These are phyloP conservation scores for Coemansia sp. DNA, from an alignment of 192 early-diverging fungal genomes.

Conservation along the genomic window DNA sequence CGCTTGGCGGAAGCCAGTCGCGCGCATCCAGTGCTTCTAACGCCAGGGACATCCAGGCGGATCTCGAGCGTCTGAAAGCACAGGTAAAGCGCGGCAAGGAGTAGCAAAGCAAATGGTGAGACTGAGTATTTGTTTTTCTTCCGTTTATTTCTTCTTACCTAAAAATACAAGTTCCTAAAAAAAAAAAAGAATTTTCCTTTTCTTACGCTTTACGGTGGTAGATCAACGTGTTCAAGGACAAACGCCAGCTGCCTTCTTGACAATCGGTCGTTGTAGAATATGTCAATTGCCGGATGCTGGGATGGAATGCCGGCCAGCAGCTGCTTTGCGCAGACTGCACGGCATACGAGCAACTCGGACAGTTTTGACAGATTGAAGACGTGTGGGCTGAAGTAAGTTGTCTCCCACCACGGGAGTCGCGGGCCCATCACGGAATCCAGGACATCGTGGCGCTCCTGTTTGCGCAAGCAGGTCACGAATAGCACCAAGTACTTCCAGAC, in stretches of 20 bases:
- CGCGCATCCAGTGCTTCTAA: slow-evolving; percentile 10
- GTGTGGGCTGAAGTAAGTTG: slow-evolving; percentile 18
- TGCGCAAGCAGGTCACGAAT: neutral
- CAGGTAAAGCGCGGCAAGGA: slow-evolving; percentile 49
- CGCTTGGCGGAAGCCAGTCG: slow-evolving; percentile 21
- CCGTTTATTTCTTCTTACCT: neutral
- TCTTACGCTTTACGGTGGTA: neutral
- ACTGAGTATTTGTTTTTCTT: neutral
- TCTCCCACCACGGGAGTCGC: slow-evolving; percentile 35
- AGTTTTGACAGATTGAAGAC: neutral
- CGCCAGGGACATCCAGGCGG: slow-evolving; percentile 47
- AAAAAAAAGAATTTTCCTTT: neutral
- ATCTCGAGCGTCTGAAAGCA: slow-evolving; percentile 50
- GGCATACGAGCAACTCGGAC: slow-evolving; percentile 14
- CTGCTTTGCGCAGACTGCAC: slow-evolving; percentile 31
- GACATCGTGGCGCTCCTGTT: neutral
- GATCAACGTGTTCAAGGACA: slow-evolving; percentile 16
- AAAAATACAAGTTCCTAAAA: neutral
- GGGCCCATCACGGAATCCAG: slow-evolving; percentile 13
- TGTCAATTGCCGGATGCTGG: slow-evolving; percentile 19
- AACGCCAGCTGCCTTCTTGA: slow-evolving; percentile 7
- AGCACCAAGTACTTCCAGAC: slow-evolving; percentile 30
- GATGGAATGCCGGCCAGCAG: slow-evolving; percentile 20
- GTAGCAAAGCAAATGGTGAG: no score
- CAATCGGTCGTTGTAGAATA: slow-evolving; percentile 16